Evolutionary conservation across 345 rosid genomes (phyloP), one percentile per base, ranked within the genome.

Genomic region (Sisymbrium irio): DNA sequence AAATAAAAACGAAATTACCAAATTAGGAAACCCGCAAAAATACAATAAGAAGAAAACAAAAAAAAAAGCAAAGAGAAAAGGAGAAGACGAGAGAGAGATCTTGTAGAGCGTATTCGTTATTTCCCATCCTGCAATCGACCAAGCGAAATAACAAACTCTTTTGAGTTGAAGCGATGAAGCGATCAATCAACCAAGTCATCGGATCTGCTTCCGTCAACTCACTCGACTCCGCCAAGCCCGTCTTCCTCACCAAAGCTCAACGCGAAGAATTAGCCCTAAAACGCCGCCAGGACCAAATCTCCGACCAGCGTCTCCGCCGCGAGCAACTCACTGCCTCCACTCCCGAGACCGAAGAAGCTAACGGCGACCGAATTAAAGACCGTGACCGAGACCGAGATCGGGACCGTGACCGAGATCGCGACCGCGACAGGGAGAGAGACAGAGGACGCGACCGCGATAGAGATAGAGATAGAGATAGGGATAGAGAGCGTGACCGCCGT

Each of bases 221-320:
- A 9, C 75, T 73, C 17, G 72, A 69, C 59, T 54, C 82, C 37
- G 8, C 70, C 49, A 62, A 85, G 61, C 92, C 96, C 65, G 77
- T 89, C 39, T 85, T 85, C 80, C 75, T 83, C 33, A 83, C 87
- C 49, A 89, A 82, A 82, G 89, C 84, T 54, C 84, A 84, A 64
- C 86, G 92, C 63, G 83, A 85, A 62, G 78, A 89, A 46, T 72
- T 95, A 11, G 97, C 97, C 69, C 91, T 92, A 35, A 79, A 92
- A 42, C 93, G 96, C 82, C 97, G 97, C 64, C 90, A 88, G 60
- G 88, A 86, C 18, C 82, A 84, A 71, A 69, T 84, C 71, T 82
- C 86, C 25, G 78, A 78, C 4, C 84, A 80, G 25, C 77, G 55
- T 35, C 81, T 80, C 70, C 86, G 79, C 67, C 88, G 76, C 4